Evolutionary conservation across 805 yeast genomes (phyloP), one percentile per base, ranked within the genome.

Genomic region (Metschnikowia bowlesiae): DNA sequence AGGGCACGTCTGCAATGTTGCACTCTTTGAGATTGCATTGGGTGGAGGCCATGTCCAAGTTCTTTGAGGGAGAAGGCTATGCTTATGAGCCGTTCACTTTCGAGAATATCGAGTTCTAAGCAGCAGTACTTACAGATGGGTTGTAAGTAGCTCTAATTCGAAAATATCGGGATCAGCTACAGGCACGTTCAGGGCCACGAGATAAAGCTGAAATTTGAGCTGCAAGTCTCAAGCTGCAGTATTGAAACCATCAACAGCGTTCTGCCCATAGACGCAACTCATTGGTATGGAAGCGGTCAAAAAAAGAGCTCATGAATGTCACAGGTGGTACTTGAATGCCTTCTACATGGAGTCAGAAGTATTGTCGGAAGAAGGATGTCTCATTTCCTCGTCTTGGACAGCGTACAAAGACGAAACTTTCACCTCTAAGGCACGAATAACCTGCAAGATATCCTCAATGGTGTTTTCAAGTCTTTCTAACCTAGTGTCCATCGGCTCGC

Each of bases 1-100:
- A 85, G 68, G 91, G 91, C 50, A 85, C 90, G 0, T 83, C 89
- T n/a, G 90, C 90, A 18, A 85, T 85, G 91, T 72, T 85, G 61
- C 91, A 85, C 64, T 80, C 87, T 13, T 75, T 85, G 60, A 79
- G 91, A 69, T 72, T 85, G 59, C 91, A 85, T 62, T 85, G 91
- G 91, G 90, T 85, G 48, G 91, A 85, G 62, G 81, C 88, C 35
- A 85, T 85, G 91, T 82, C 88, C 41, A 85, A 85, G 65, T 85
- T 82, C 63, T 85, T 85, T 56, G 85, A 82, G 61, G 91, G 91
- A 62, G 89, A 85, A 62, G 91, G 91, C 55, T 69, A 76, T 44
- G 78, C 82, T 8, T 85, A 83, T 62, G 79, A 78, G 52, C 91
- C 91, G 30, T 85, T 83, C 61, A 67, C 73, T 1, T 83, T 84